Percentiles rank a stretch among this genome's conserved stretches.
Evolutionary conservation across 345 rosid genomes (phyloP).

Genomic region (Bruguiera sexangula): DNA sequence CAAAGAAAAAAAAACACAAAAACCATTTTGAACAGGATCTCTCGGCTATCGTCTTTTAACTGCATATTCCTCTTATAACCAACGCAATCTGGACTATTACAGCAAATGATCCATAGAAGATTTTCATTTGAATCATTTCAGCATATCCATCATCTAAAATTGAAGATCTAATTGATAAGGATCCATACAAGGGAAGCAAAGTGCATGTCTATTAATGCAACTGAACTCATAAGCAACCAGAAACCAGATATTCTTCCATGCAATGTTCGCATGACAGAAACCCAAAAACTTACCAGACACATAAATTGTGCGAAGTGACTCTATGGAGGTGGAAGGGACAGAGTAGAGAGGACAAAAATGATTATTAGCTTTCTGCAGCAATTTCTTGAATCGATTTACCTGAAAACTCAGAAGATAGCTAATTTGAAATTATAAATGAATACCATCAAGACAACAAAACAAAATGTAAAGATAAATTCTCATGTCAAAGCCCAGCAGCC

Average conservation of each 20-base stretch:
- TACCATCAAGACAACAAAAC: too few relatives aligned
- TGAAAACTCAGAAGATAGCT: constrained; percentile 27
- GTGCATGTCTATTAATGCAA: neutral
- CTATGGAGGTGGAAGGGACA: constrained; percentile 47
- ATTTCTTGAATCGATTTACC: constrained; percentile 72
- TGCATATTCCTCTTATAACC: too few relatives aligned
- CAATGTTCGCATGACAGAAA: neutral
- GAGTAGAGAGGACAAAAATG: constrained; percentile 54
- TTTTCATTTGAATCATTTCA: too few relatives aligned
- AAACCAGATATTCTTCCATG: neutral
- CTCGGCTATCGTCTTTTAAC: too few relatives aligned
- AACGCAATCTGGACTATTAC: too few relatives aligned
- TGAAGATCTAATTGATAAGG: too few relatives aligned
- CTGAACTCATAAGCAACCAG: neutral
- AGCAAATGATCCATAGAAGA: too few relatives aligned
- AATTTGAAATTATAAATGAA: neutral
- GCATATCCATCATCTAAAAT: too few relatives aligned
- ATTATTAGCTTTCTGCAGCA: constrained; percentile 66
- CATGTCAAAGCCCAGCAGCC: neutral
- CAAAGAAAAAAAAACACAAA: too few relatives aligned
- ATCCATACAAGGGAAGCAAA: neutral
- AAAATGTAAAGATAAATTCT: too few relatives aligned
- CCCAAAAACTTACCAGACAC: constrained; percentile 55
- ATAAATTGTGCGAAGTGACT: constrained; percentile 44
- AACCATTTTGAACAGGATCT: too few relatives aligned